These are phyloP conservation scores for Populus deltoides DNA, from an alignment of 345 rosid species.

Conservation along the genomic window DNA sequence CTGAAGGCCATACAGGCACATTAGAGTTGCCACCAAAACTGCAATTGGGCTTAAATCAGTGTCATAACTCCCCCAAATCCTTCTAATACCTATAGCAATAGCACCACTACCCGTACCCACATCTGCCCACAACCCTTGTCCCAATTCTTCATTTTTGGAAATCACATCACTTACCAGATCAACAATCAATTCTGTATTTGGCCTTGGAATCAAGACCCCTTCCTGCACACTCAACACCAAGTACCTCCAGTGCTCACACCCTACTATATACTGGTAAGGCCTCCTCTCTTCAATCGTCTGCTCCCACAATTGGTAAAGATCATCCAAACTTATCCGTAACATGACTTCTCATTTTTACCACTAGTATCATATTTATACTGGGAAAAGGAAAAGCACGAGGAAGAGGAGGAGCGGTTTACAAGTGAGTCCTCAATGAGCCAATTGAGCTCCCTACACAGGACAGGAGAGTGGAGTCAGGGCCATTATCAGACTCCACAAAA, in stretches of 20 bases:
- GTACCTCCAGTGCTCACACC: constrained; percentile 95
- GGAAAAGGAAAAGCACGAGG: background rate
- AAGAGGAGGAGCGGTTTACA: constrained; percentile 35
- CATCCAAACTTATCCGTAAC: constrained; percentile 47
- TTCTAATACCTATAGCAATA: constrained; percentile 69
- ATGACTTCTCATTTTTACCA: constrained; percentile 15
- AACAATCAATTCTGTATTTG: constrained; percentile 76
- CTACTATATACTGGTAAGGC: constrained; percentile 85
- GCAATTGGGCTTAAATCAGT: constrained; percentile 75
- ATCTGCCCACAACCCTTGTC: constrained; percentile 75
- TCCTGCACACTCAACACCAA: constrained; percentile 78
- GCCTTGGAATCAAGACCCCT: constrained; percentile 91
- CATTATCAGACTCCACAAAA: constrained; percentile 45
- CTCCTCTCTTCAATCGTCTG: constrained; percentile 80
- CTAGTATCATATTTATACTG: background rate
- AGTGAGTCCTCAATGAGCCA: constrained; percentile 79
- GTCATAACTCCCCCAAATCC: constrained; percentile 41
- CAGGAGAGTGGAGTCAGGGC: constrained; percentile 57
- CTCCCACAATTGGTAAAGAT: constrained; percentile 65
- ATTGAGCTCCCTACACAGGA: constrained; percentile 63
- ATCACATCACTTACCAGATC: constrained; percentile 58
- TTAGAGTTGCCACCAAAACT: constrained; percentile 57
- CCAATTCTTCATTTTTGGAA: constrained; percentile 23
- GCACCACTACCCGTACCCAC: constrained; percentile 93
- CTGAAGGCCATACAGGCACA: constrained; percentile 65